Evolutionary conservation across 2,329 filamentous ascomycete genomes (phyloP), one percentile per base, ranked within the genome.

Genomic region (Monilinia aucupariae): DNA sequence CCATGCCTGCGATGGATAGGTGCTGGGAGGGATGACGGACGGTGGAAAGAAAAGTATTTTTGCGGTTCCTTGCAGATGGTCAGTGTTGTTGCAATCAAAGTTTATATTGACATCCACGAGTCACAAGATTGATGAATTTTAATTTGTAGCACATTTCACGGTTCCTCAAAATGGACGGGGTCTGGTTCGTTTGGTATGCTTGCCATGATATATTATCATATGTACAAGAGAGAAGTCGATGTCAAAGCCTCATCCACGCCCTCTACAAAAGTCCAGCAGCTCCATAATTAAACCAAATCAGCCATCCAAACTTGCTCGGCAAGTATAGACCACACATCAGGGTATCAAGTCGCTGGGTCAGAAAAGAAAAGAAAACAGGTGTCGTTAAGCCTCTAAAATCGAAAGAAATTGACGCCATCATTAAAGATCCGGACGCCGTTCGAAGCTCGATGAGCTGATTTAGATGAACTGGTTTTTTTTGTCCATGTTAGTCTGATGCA

Each of bases 341-440:
- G 66, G 65, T 70, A 69, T 71, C 52, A 61, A 64, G 59, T 55
- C 65, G 61, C 62, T 64, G 49, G 34, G 32, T 37, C 47, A 67
- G 58, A 63, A 67, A 65, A 64, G 66, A 66, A 66, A 63, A 63
- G 69, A 70, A 53, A 30, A n/a, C n/a, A n/a, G 27, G 54, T 62
- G 68, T 64, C 64, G 64, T 66, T 64, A 63, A 62, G 70, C 69
- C 69, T n/a, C n/a, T n/a, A 68, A 69, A 70, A 45, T 61, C 27
- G 48, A 54, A 45, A 45, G n/a, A 54, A 61, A 20, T 25, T 4
- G 17, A 34, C 67, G 69, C 68, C 68, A 67, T 64, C 62, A 53
- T 50, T 62, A 37, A 54, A 54, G 48, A 61, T 65, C 56, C 63
- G 65, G 65, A 67, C 67, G 65, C 63, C 63, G 39, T n/a, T 62